phyloP scores from a whole-genome alignment of 164 flowering plant species.

The Chimonanthus praecox region DNA sequence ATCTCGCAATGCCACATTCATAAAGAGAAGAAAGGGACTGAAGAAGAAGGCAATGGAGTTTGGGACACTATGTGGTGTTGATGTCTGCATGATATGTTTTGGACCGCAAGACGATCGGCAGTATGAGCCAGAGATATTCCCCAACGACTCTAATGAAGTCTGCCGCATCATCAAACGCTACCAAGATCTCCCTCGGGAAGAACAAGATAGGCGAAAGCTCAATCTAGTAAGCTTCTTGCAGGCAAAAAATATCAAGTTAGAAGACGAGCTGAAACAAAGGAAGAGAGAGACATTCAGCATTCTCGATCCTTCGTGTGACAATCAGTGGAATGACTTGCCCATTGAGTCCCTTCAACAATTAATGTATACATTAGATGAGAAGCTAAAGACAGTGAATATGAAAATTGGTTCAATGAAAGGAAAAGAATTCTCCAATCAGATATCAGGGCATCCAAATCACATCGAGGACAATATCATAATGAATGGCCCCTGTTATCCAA shows the following conservation, averaged over 20 bases:
- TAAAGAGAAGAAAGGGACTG: slow-evolving; percentile 18
- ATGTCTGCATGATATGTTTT: slow-evolving; percentile 17
- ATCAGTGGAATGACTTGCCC: background rate
- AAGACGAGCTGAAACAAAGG: background rate
- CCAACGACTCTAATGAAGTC: slow-evolving; percentile 1
- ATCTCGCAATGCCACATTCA: slow-evolving; percentile 14
- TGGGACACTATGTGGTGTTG: slow-evolving; percentile 24
- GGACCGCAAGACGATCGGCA: background rate
- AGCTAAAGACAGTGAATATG: background rate
- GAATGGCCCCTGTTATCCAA: too few relatives aligned
- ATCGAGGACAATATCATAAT: too few relatives aligned
- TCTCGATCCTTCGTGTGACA: background rate
- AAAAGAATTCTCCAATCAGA: background rate
- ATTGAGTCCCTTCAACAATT: background rate
- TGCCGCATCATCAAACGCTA: slow-evolving; percentile 3
- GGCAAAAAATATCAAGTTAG: slow-evolving; percentile 1
- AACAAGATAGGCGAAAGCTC: background rate
- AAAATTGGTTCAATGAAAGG: background rate
- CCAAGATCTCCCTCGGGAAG: background rate
- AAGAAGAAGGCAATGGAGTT: slow-evolving; percentile 23
- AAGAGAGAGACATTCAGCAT: background rate
- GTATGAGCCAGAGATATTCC: background rate
- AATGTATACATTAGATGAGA: background rate
- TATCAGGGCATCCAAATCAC: too few relatives aligned
- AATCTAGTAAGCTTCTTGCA: background rate